These are phyloP conservation scores for Pisolithus microcarpus DNA, from an alignment of 768 basidiomycete genomes.

Conservation along the genomic window DNA sequence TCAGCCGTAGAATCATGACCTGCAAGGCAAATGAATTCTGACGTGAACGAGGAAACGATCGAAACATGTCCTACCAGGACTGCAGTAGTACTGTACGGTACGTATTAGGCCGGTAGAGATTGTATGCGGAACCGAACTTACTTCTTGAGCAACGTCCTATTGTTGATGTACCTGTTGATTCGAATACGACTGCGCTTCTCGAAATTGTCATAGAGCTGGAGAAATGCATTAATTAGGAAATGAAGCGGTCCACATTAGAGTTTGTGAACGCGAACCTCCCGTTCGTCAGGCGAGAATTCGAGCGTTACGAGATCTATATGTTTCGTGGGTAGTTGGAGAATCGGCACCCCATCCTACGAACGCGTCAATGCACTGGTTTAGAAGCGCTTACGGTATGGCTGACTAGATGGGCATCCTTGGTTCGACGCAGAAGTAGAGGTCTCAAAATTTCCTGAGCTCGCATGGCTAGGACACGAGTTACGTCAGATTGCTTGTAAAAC, in stretches of 20 bases:
- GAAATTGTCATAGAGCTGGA: conserved; percentile 50
- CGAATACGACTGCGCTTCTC: conserved; percentile 48
- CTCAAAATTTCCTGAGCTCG: conserved; percentile 64
- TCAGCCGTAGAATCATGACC: conserved; percentile 69
- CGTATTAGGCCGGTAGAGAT: neutral
- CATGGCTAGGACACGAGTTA: conserved; percentile 27
- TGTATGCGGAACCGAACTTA: conserved; percentile 30
- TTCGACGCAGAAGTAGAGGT: conserved; percentile 63
- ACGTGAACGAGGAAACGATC: neutral
- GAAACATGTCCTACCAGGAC: neutral
- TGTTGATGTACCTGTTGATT: conserved; percentile 54
- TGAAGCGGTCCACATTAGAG: too few relatives aligned
- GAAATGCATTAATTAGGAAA: neutral
- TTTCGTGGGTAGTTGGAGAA: conserved; percentile 58
- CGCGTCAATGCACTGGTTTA: neutral
- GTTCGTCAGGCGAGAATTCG: conserved; percentile 60
- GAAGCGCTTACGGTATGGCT: neutral
- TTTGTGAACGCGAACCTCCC: conserved; percentile 36
- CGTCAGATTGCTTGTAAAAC: neutral
- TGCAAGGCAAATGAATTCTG: conserved; percentile 16
- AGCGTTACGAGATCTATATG: conserved; percentile 52
- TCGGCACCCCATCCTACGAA: conserved; percentile 48
- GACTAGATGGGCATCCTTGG: conserved; percentile 53
- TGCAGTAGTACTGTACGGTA: neutral
- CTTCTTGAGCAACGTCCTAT: conserved; percentile 67